Evolutionary conservation across 306 rosid genomes (phyloP).

Genomic region (Cucurbita maxima): DNA sequence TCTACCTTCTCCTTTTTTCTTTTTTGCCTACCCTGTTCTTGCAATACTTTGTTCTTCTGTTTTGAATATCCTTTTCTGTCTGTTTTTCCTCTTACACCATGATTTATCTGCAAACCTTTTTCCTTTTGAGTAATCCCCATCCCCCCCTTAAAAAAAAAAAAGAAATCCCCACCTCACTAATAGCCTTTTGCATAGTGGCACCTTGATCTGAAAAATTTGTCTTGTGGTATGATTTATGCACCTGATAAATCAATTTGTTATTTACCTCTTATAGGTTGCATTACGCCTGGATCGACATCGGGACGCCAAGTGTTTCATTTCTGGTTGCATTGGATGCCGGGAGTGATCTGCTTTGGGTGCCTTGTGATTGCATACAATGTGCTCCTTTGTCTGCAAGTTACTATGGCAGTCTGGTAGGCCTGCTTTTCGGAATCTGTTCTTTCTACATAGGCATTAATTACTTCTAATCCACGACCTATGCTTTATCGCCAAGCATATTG

Average conservation of each 20-base stretch:
- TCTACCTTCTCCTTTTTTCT: not conserved
- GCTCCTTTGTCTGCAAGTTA: constrained; percentile 69
- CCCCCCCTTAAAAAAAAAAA: not conserved
- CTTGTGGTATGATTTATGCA: not conserved
- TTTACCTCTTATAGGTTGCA: constrained; percentile 46
- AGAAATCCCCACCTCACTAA: not conserved
- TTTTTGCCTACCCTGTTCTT: not conserved
- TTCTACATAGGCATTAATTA: not conserved
- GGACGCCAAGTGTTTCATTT: constrained; percentile 78
- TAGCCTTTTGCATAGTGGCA: not conserved
- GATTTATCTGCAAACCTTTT: not conserved
- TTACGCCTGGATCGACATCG: constrained; percentile 87
- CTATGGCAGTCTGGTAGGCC: constrained; percentile 58
- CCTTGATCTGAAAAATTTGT: not conserved
- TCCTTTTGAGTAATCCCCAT: not conserved
- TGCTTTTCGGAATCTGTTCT: not conserved
- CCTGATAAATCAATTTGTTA: not conserved
- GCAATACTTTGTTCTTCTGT: not conserved
- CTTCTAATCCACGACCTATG: not conserved
- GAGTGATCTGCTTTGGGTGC: constrained; percentile 91
- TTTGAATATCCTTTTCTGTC: not conserved
- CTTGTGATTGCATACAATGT: constrained; percentile 80
- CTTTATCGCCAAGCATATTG: not conserved
- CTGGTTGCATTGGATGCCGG: constrained; percentile 93
- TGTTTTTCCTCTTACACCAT: not conserved